These are phyloP conservation scores for Stevia rebaudiana DNA, from an alignment of 140 eudicot species.

Conservation along the genomic window DNA sequence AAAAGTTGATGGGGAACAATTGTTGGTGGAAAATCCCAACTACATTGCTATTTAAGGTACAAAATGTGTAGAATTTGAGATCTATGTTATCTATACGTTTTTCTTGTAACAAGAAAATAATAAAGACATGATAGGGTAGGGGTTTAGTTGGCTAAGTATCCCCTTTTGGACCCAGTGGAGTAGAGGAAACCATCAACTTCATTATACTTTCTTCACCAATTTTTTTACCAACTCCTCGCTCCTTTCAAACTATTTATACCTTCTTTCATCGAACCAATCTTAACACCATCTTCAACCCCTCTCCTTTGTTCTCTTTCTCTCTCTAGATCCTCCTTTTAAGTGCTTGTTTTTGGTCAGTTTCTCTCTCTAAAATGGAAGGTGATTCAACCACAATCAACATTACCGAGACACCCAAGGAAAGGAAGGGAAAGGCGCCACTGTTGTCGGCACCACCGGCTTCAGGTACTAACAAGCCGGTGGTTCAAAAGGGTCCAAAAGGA, in stretches of 20 bases:
- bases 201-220: constrained; percentile 16
- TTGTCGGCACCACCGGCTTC: constrained; percentile 30
- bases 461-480: background rate
- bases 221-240: constrained; percentile 24
- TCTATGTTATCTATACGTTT: background rate
- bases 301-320: background rate
- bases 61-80: background rate
- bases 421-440: constrained; percentile 58
- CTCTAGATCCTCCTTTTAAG: background rate
- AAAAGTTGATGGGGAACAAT: no score
- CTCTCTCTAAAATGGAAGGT: constrained; percentile 31
- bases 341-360: background rate
- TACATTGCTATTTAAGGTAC: no score
- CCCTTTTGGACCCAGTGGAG: constrained; percentile 20
- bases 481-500: constrained; percentile 18
- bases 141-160: constrained; percentile 19
- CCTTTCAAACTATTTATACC: constrained; percentile 24
- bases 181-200: constrained; percentile 28
- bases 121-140: background rate
- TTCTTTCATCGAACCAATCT: constrained; percentile 1
- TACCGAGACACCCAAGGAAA: constrained; percentile 42
- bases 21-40: no score
- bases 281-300: constrained; percentile 17
- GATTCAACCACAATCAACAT: constrained; percentile 28
- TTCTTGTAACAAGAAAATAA: background rate